These are phyloP conservation scores for Stropharia rugosoannulata DNA, from an alignment of 768 basidiomycete species.

Conservation along the genomic window DNA sequence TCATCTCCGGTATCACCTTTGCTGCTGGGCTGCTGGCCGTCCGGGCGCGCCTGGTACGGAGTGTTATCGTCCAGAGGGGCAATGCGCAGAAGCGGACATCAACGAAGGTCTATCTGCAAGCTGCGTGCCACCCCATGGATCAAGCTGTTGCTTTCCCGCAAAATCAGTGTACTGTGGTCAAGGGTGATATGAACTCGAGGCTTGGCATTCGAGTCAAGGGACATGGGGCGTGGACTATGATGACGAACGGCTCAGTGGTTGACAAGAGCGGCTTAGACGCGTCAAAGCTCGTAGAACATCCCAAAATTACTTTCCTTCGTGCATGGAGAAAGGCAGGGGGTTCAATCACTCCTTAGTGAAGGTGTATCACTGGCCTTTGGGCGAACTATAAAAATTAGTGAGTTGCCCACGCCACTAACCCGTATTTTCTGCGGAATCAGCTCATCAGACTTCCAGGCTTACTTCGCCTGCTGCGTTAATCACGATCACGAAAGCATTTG, in stretches of 20 bases:
- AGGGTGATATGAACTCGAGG: neutral
- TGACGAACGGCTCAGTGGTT: neutral
- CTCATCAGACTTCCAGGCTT: no score
- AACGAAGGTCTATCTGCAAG: conserved; percentile 6
- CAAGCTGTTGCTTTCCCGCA: conserved; percentile 2
- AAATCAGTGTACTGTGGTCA: conserved; percentile 1
- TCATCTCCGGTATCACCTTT: neutral
- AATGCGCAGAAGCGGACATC: neutral
- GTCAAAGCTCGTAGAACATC: neutral
- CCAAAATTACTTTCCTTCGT: neutral
- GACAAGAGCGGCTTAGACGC: neutral
- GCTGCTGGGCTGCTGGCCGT: conserved; percentile 8
- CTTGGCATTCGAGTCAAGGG: neutral
- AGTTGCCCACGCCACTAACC: no score
- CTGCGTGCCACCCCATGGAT: conserved; percentile 8
- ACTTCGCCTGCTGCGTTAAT: no score
- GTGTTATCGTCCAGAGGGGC: neutral
- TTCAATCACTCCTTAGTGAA: neutral
- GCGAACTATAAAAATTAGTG: no score
- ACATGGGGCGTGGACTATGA: neutral
- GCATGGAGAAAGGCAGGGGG: neutral
- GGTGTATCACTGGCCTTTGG: neutral
- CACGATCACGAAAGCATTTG: no score
- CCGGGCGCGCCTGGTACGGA: conserved; percentile 10
- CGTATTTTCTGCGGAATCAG: no score